Base-by-base conservation (phyloP, 306 rosid genomes). In the Gastrolobium bilobum region DNA sequence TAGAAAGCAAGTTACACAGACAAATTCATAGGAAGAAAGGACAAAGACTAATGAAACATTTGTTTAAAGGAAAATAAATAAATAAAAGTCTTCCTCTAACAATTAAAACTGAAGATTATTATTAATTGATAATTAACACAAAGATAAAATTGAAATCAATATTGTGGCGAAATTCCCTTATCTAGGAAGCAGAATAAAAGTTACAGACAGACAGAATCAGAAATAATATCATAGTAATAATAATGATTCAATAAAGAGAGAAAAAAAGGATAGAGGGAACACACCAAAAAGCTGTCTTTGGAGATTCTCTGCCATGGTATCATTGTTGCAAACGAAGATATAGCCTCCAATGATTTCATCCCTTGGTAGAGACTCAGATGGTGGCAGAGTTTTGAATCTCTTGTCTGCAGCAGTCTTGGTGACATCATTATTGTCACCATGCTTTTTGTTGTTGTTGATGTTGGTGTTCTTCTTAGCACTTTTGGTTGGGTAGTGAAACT, bases 321-420 rank as follows among this genome's bases (percentile, higher is more conserved):
- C 99, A 35, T 95, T 95, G 86, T 92, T 95, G 86, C 99, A 95
- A 81, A 95, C 99, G 29, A 95, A 95, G 62, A 95, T 91, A 48
- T 95, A 95, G 0, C 99, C 99, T 14, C 98, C 99, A 15, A 92
- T 81, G 31, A 84, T 92, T 78, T 94, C 99, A 61, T 92, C 82
- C 68, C 89, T 83, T 0, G 98, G 97, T 1, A 95, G 85, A 38
- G 97, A 86, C 72, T 95, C 98, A 0, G 98, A 83, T 9, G 97
- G 89, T 46, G 99, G 97, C 5, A 95, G 88, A 1, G 96, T 91
- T 87, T 91, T 95, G 77, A 92, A 92, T 52, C 90, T 89, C 86
- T 94, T 94, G 33, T 92, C 98, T 5, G 74, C 56, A 34, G 65
- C 73, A 57, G 82, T 80, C 80, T 88, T 89, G 0, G 61, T 0